Evolutionary conservation across 2,329 filamentous ascomycete genomes (phyloP), one percentile per base, ranked within the genome.

Genomic region (Aureobasidium melanogenum): DNA sequence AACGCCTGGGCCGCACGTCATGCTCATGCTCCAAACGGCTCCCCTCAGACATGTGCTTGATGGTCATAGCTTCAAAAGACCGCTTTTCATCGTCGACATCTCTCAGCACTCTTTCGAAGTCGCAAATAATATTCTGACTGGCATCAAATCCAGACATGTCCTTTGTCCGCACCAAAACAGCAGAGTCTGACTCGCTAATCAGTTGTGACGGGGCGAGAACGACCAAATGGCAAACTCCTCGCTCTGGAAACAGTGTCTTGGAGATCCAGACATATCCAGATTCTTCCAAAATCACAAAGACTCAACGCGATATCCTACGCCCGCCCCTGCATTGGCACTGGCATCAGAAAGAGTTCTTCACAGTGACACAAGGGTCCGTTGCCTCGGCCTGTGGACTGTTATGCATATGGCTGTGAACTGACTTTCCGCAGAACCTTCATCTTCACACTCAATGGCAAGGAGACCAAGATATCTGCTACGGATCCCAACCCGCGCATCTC

Each of bases 331-430:
- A 69, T 43, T 67, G 65, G 66, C 68, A 70, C 38, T 69, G 69
- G 68, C 67, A 66, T n/a, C 68, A 70, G 52, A 66, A 69, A 30
- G 67, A 70, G 51, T 64, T 64, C 56, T 70, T 70, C 62, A 60
- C 65, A 38, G 63, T 69, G n/a, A 65, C 48, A 48, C 51, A 69
- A 66, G 68, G 68, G 61, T 66, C 43, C n/a, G 63, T 28, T 17
- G 2, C 6, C 22, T 41, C n/a, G n/a, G n/a, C n/a, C n/a, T n/a
- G n/a, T n/a, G n/a, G n/a, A n/a, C n/a, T n/a, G n/a, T n/a, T n/a
- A 4, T 9, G 2, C 15, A 7, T 9, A 17, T n/a, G n/a, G n/a
- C n/a, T n/a, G n/a, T n/a, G n/a, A 17, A 9, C 57, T 61, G 24
- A 63, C 32, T 34, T 26, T 1, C 6, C 8, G 32, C 30, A 68